Percentiles rank a stretch among this genome's conserved stretches.
Evolutionary conservation across 106 monocot species (phyloP).

Genomic region (Dendrobium huoshanense): DNA sequence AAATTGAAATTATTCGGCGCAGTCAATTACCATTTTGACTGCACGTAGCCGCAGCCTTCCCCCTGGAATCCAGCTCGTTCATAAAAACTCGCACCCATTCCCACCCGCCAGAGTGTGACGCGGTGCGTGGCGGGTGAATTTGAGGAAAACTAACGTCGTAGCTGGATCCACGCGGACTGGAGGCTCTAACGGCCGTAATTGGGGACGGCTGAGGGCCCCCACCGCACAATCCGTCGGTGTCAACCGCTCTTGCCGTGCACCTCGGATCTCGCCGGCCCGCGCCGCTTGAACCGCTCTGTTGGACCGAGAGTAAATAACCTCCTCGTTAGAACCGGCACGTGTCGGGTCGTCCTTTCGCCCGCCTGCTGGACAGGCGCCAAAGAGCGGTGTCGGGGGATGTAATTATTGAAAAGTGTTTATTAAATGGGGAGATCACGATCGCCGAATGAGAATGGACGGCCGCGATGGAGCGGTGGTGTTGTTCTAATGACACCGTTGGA

Average conservation of each 20-base stretch:
- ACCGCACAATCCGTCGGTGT: neutral
- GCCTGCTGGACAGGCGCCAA: neutral
- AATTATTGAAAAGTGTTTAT: neutral
- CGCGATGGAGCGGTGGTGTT: neutral
- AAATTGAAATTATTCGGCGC: slow-evolving; percentile 6
- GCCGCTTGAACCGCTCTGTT: neutral
- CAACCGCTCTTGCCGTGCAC: neutral
- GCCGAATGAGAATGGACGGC: neutral
- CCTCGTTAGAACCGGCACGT: neutral
- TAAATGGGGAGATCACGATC: neutral
- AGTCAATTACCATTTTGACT: neutral
- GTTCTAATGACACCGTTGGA: neutral
- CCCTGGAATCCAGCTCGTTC: neutral
- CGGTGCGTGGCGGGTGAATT: neutral
- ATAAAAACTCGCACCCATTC: neutral
- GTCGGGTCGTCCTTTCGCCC: neutral
- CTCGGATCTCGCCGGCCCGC: slow-evolving; percentile 7
- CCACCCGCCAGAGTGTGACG: neutral
- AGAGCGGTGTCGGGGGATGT: neutral
- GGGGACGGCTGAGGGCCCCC: neutral
- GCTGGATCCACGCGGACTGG: neutral
- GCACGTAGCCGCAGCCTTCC: neutral
- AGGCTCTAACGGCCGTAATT: slow-evolving; percentile 1
- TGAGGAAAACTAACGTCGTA: neutral
- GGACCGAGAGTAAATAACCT: neutral